Evolutionary conservation across 192 early-diverging fungal genomes (phyloP), one percentile per base, ranked within the genome.

Genomic region (Coemansia sp.): DNA sequence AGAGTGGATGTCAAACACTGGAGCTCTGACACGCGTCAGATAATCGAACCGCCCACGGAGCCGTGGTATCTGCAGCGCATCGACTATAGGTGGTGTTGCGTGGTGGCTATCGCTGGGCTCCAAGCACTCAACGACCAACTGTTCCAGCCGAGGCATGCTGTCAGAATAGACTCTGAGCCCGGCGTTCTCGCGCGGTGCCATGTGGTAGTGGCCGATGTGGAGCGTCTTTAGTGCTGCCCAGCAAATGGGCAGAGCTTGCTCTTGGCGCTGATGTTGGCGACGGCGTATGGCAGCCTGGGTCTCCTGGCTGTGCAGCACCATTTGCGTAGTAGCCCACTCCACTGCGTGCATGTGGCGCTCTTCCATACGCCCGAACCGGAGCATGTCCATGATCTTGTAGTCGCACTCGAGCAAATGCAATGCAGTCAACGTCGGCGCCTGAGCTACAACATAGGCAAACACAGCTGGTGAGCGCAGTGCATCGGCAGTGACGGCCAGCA

Each of bases 401-500:
- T 66, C 64, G 58, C 70, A 31, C 44, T 73, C 71, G 37, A 73
- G 63, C 59, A 73, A 46, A 21, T 73, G 71, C 58, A 73, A 60
- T 38, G 71, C 58, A 41, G 38, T 15, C 34, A 73, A 59, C 34
- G 71, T 67, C 46, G 64, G 53, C 41, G 59, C 36, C 41, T 74
- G 73, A 5, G 66, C 63, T n/a, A 74, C 39, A n/a, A 63, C 66
- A 41, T 69, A 74, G 5, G 73, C 59, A 61, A 74, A 69, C 42
- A 74, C 67, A 0, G 67, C 38, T 4, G 62, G 66, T 17, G 73
- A 68, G 19, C 73, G 73, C 67, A 74, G 63, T 2, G 73, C 73
- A 64, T 74, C 73, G 42, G 62, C 73, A 11, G 73, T 74, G 36
- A 74, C 67, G 31, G 67, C 73, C 41, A 74, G 73, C 63, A 57